A percentile compares a stretch with the other conserved stretches of the same genome.
phyloP scores from a whole-genome alignment of 805 yeast species.

The Lachancea fermentati region DNA sequence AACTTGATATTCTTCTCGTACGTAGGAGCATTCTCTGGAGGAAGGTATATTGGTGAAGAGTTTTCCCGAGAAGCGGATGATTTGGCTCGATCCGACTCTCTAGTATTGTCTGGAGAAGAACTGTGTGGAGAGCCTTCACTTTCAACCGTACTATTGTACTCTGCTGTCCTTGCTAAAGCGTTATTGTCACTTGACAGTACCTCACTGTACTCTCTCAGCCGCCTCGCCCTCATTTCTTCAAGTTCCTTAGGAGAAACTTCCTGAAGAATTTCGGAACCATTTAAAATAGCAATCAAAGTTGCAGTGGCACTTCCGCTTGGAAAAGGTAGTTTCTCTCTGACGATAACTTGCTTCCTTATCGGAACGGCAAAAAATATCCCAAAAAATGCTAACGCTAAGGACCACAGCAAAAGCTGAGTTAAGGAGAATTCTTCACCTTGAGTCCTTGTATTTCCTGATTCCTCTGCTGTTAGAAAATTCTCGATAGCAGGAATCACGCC shows the following conservation, averaged over 20 bases:
- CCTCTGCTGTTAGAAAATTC: conserved; percentile 72
- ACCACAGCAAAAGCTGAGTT: conserved; percentile 69
- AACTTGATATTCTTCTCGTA: conserved; percentile 57
- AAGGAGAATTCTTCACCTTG: conserved; percentile 35
- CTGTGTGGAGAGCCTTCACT: background rate
- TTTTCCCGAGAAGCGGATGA: background rate
- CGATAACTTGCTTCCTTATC: conserved; percentile 75
- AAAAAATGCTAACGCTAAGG: conserved; percentile 80
- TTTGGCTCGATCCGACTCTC: background rate
- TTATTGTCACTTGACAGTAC: conserved; percentile 14
- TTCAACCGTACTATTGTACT: background rate
- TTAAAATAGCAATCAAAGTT: conserved; percentile 81
- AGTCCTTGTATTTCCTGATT: conserved; percentile 50
- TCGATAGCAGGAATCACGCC: conserved; percentile 96
- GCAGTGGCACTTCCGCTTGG: conserved; percentile 98
- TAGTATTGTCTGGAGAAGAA: background rate
- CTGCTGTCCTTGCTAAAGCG: background rate
- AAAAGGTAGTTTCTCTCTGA: conserved; percentile 81
- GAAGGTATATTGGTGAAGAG: background rate
- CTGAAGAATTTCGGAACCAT: conserved; percentile 51
- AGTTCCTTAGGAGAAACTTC: conserved; percentile 29
- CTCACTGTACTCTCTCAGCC: conserved; percentile 25
- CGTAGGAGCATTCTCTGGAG: conserved; percentile 9
- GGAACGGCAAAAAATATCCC: conserved; percentile 96
- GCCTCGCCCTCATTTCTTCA: conserved; percentile 31